Evolutionary conservation across 2,329 filamentous ascomycete species (phyloP).

Genomic region (Rutstroemia sp.): DNA sequence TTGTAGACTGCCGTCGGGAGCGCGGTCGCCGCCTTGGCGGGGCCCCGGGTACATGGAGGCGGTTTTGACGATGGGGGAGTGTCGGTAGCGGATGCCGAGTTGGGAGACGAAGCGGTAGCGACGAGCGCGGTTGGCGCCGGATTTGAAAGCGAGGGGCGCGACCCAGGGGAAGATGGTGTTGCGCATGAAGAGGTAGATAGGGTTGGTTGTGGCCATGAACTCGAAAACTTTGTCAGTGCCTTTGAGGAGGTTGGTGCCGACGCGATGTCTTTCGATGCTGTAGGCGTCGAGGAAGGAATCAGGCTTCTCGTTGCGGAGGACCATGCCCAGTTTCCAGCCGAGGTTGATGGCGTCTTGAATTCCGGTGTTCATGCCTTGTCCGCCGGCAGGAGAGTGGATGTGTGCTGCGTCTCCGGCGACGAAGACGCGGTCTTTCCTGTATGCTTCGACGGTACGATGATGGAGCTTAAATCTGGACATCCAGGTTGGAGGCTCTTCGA

Average conservation of each 20-base stretch:
- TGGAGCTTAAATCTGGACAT: conserved; percentile 40
- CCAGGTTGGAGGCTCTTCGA: conserved; percentile 31
- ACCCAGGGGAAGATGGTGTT: conserved; percentile 35
- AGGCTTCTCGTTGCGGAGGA: conserved; percentile 27
- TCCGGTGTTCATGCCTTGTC: conserved; percentile 34
- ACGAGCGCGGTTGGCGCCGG: conserved; percentile 14
- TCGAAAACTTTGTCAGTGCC: conserved; percentile 37
- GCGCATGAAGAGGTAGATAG: conserved; percentile 32
- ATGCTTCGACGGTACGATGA: conserved; percentile 34
- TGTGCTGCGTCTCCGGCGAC: conserved; percentile 33
- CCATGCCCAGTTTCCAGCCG: conserved; percentile 30
- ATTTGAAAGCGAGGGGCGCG: conserved; percentile 30
- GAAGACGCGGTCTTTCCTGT: conserved; percentile 35
- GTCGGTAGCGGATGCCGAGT: conserved; percentile 37
- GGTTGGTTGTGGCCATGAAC: conserved; percentile 31
- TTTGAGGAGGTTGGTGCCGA: conserved; percentile 36
- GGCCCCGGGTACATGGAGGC: conserved; percentile 28
- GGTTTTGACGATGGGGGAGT: conserved; percentile 32
- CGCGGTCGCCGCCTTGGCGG: conserved; percentile 40
- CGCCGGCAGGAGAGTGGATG: conserved; percentile 31
- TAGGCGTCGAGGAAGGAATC: conserved; percentile 40
- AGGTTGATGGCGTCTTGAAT: conserved; percentile 32
- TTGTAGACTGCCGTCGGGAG: conserved; percentile 33
- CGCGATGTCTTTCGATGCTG: conserved; percentile 38
- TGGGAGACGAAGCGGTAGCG: conserved; percentile 34